These are phyloP conservation scores for Picochlorum costavermella DNA, from an alignment of 139 green algal species.

Conservation along the genomic window DNA sequence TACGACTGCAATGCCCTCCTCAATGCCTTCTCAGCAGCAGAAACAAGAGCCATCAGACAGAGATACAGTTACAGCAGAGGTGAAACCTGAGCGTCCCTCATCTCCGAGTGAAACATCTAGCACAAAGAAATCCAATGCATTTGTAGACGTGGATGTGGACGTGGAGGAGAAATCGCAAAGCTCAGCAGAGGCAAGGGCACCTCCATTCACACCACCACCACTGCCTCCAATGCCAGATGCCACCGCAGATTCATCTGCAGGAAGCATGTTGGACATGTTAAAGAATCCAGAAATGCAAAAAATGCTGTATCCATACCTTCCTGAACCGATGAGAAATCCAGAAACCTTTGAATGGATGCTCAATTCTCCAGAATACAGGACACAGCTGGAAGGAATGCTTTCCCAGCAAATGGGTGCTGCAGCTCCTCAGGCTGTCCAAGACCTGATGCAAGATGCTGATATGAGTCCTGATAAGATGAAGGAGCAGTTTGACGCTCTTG, in stretches of 20 bases:
- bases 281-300: conserved; percentile 57
- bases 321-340: conserved; percentile 80
- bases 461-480: conserved; percentile 26
- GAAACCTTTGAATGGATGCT: conserved; percentile 85
- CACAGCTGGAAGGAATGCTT: conserved; percentile 55
- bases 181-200: background rate
- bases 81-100: conserved; percentile 14
- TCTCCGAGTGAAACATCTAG: background rate
- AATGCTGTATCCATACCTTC: conserved; percentile 84
- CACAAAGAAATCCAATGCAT: conserved; percentile 20
- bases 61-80: conserved; percentile 2
- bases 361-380: conserved; percentile 18
- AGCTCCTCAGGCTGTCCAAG: conserved; percentile 15
- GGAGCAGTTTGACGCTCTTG: conserved; percentile 61
- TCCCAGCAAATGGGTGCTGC: conserved; percentile 30
- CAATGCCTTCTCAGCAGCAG: background rate
- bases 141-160: conserved; percentile 18
- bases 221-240: background rate
- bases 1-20: conserved; percentile 10
- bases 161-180: background rate
- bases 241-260: background rate
- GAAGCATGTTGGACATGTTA: conserved; percentile 31
- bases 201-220: conserved; percentile 7
- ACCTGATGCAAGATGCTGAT: conserved; percentile 35
- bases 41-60: conserved; percentile 6